These are phyloP conservation scores for Pichia sp. DNA, from an alignment of 1,139 yeast species.

Conservation along the genomic window DNA sequence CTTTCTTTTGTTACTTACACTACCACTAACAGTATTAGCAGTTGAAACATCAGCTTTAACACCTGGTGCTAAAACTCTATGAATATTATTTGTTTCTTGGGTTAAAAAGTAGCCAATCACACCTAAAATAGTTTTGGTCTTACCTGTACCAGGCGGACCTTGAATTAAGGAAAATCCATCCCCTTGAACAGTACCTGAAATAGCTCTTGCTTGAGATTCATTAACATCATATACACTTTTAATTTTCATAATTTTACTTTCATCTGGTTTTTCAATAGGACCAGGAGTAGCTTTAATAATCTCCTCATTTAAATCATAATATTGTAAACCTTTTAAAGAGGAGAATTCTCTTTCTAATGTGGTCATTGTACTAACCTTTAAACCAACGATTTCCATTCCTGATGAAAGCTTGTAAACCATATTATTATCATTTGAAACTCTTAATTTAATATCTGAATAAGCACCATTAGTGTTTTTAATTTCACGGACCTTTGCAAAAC, in stretches of 20 bases:
- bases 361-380: constrained; percentile 77
- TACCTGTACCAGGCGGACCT: constrained; percentile 99
- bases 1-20: constrained; percentile 30
- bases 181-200: constrained; percentile 59
- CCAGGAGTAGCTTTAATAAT: constrained; percentile 65
- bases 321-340: constrained; percentile 72
- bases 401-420: constrained; percentile 57
- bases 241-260: constrained; percentile 32
- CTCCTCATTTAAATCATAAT: constrained; percentile 63
- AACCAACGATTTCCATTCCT: constrained; percentile 54
- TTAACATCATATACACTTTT: constrained; percentile 55
- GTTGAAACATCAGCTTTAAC: constrained; percentile 5
- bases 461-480: constrained; percentile 62
- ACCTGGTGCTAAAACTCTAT: constrained; percentile 34
- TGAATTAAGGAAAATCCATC: constrained; percentile 86
- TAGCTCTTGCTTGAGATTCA: constrained; percentile 85
- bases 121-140: constrained; percentile 92
- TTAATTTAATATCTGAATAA: constrained; percentile 62
- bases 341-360: constrained; percentile 91
- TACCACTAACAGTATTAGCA: constrained; percentile 1
- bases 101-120: constrained; percentile 75
- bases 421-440: constrained; percentile 43
- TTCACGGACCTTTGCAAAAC: constrained; percentile 75
- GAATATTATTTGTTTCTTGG: constrained; percentile 29
- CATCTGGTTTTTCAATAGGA: constrained; percentile 32